These are phyloP conservation scores for Pestalotiopsis sp. DNA, from an alignment of 2,329 filamentous ascomycete genomes.

Conservation along the genomic window DNA sequence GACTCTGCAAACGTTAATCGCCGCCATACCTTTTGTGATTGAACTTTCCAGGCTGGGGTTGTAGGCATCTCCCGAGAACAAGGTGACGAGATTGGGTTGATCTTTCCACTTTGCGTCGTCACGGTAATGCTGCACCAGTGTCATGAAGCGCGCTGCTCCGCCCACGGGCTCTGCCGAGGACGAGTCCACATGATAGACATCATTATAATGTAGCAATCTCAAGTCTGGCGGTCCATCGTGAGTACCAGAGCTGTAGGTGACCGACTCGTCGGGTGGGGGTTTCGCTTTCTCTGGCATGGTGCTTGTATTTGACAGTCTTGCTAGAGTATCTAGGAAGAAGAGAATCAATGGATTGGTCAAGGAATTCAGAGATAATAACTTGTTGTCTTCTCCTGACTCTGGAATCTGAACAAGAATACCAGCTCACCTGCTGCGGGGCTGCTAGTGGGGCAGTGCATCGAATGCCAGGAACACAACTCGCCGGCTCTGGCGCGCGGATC, in stretches of 20 bases:
- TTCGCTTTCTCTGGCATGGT: conserved; percentile 24
- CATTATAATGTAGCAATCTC: conserved; percentile 88
- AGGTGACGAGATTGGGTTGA: conserved; percentile 70
- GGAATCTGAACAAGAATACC: background rate
- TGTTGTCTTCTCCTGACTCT: background rate
- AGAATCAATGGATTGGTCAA: background rate
- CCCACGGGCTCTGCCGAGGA: conserved; percentile 81
- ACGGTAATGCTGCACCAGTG: conserved; percentile 75
- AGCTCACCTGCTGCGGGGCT: background rate
- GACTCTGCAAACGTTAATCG: no score
- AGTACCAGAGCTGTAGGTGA: conserved; percentile 34
- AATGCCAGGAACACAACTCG: background rate
- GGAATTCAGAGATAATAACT: background rate
- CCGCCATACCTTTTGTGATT: conserved; percentile 74
- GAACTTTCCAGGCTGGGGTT: conserved; percentile 89
- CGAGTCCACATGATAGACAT: conserved; percentile 86
- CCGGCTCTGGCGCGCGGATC: background rate
- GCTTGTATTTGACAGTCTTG: background rate
- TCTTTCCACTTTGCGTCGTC: conserved; percentile 60
- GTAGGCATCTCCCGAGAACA: conserved; percentile 92
- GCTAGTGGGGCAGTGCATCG: background rate
- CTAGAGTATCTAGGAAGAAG: background rate
- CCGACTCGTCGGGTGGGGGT: conserved; percentile 32
- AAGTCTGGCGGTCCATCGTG: conserved; percentile 63
- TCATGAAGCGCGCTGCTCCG: conserved; percentile 80